Evolutionary conservation across 163 green algal genomes (phyloP), one percentile per base, ranked within the genome.

Genomic region (Picocystis sp.): DNA sequence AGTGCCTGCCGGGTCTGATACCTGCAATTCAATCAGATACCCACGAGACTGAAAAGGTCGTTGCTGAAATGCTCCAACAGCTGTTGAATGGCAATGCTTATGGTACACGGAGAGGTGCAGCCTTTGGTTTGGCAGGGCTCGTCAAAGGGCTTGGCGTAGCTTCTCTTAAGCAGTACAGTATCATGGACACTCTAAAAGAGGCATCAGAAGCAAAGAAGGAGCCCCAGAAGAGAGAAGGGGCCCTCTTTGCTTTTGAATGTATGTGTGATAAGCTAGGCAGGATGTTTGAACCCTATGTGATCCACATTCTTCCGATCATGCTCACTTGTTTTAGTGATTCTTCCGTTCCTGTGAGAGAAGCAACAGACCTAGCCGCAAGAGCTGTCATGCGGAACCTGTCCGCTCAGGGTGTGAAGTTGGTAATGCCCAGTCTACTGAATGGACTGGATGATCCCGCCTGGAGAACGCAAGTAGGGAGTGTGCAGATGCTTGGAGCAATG

Each of bases 221-320:
- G 29, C 29, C 50, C 3, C n/a, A 57, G 78, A 87, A 51, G 10
- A 47, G 56, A 15, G 67, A 85, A 61, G 89, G 87, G 14, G 78
- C 77, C 3, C 69, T 98, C 60, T 72, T 87, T 45, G 82, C 77
- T 0, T 93, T 97, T 56, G 89, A 95, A 74, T 88, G 77, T 58
- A 64, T 98, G 22, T 81, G 61, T 45, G 77, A 88, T 41, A 87
- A 82, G 63, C 72, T 97, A 53, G 89, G 87, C n/a, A 77, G 82
- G 43, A 76, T 97, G 29, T 98, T 98, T 71, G 89, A 98, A 66
- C 89, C 89, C 12, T 98, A 98, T 69, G 75, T 98, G 44, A 87
- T 94, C 49, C 76, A 87, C 56, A 79, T 94, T 51, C 77, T 97
- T 49, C 83, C 83, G 11, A 74, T 89, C 61, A 72, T 97, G 56